Conservation (phyloP, 2,329 filamentous ascomycete genomes). For the Fusarium falciforme region DNA sequence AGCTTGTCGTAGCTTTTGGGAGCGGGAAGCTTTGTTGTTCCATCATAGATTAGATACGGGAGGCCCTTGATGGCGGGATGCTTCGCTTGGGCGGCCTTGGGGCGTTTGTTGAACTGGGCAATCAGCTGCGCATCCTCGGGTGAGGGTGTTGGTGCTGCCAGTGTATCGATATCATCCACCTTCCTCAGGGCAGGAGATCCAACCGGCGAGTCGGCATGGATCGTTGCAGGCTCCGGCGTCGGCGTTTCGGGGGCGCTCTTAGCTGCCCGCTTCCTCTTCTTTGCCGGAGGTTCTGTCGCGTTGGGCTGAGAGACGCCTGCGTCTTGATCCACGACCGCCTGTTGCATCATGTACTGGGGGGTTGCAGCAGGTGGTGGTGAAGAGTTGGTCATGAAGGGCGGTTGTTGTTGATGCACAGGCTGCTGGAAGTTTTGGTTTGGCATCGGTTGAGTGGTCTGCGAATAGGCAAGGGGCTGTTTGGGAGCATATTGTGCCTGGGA, state of each 20-base stretch:
- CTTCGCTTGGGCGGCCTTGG: conserved; percentile 51
- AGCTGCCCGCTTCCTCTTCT: conserved; percentile 52
- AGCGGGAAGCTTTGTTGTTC: conserved; percentile 55
- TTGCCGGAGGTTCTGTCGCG: conserved; percentile 46
- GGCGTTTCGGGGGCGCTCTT: conserved; percentile 45
- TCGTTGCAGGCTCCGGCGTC: conserved; percentile 42
- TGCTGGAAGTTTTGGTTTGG: conserved; percentile 37
- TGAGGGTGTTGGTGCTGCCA: conserved; percentile 47
- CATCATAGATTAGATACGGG: conserved; percentile 52
- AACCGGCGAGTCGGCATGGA: conserved; percentile 44
- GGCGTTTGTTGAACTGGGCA: conserved; percentile 53
- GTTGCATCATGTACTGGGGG: conserved; percentile 38
- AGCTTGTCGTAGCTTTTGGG: conserved; percentile 60
- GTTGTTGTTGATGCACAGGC: conserved; percentile 36
- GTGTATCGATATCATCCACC: conserved; percentile 49
- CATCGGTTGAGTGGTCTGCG: conserved; percentile 27
- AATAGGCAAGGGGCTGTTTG: conserved; percentile 36
- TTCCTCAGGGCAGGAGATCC: conserved; percentile 46
- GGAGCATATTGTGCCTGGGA: conserved; percentile 38
- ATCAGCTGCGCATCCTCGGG: conserved; percentile 51
- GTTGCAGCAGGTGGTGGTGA: conserved; percentile 35
- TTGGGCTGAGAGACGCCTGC: conserved; percentile 32
- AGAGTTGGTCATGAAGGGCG: conserved; percentile 28
- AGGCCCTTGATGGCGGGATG: conserved; percentile 55
- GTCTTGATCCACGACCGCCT: conserved; percentile 39